Conservation (phyloP, 2,329 filamentous ascomycete species). For the Colletotrichum shisoi region DNA sequence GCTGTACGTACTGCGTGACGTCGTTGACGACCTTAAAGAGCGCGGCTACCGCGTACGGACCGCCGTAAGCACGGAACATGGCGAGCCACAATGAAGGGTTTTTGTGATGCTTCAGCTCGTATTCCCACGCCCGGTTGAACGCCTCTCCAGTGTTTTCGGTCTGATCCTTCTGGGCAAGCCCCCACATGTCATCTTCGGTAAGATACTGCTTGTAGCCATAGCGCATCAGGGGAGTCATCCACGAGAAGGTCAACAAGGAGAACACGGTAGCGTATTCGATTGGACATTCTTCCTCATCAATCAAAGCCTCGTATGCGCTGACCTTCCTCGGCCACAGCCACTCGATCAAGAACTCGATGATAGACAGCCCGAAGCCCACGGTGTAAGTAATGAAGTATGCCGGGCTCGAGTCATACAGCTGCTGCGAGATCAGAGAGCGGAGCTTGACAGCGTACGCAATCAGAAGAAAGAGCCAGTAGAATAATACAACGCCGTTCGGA, state of each 20-base stretch:
- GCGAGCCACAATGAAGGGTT: conserved; percentile 88
- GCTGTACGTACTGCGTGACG: conserved; percentile 84
- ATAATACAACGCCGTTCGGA: conserved; percentile 85
- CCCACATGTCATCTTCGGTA: conserved; percentile 96
- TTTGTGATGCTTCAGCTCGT: conserved; percentile 71
- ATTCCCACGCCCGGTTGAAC: conserved; percentile 79
- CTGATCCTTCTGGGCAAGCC: conserved; percentile 79
- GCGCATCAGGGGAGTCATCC: conserved; percentile 99
- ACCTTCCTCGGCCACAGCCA: conserved; percentile 85
- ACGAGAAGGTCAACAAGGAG: conserved; percentile 90
- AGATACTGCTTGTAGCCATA: conserved; percentile 90
- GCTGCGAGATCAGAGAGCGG: conserved; percentile 81
- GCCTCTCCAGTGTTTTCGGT: conserved; percentile 74
- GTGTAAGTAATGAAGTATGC: conserved; percentile 82
- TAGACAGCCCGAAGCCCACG: conserved; percentile 73
- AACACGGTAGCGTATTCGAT: conserved; percentile 94
- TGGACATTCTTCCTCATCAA: conserved; percentile 70
- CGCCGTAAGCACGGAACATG: conserved; percentile 82
- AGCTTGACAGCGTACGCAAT: conserved; percentile 83
- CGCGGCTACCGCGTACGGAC: conserved; percentile 80
- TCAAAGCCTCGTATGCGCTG: conserved; percentile 65
- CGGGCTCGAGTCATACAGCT: conserved; percentile 70
- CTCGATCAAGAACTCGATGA: conserved; percentile 78
- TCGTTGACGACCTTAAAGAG: conserved; percentile 92
- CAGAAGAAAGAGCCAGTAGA: conserved; percentile 90